Percentiles rank a stretch among this genome's conserved stretches.
Evolutionary conservation across 2,329 filamentous ascomycete species (phyloP).

Genomic region (Aureobasidium pullulans): DNA sequence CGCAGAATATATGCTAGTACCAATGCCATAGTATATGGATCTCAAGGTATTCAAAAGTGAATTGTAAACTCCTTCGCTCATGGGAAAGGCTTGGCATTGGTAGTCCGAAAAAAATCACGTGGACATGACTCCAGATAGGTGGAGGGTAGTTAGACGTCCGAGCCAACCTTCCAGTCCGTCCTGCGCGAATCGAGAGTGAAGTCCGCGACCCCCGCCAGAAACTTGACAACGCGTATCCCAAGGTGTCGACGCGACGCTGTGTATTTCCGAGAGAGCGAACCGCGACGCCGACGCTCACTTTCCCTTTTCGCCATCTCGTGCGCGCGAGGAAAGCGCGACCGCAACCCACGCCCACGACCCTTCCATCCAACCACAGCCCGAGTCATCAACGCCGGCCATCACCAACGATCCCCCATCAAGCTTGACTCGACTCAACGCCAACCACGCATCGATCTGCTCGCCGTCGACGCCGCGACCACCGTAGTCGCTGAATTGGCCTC

Average conservation of each 20-base stretch:
- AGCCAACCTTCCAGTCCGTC: too few relatives aligned
- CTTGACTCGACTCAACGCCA: neutral
- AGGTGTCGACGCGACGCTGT: constrained; percentile 3
- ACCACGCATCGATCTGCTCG: neutral
- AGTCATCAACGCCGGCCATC: constrained; percentile 8
- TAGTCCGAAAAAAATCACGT: too few relatives aligned
- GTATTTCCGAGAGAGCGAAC: neutral
- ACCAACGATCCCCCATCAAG: neutral
- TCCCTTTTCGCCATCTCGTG: neutral
- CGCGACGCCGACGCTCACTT: constrained; percentile 7
- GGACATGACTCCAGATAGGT: too few relatives aligned
- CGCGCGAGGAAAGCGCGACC: constrained; percentile 9
- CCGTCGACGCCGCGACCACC: neutral
- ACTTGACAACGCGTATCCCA: constrained; percentile 6
- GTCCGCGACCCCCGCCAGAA: neutral
- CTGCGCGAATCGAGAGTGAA: too few relatives aligned
- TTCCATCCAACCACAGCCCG: constrained; percentile 6
- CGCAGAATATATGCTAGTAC: too few relatives aligned
- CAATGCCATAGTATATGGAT: too few relatives aligned
- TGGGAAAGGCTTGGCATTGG: too few relatives aligned
- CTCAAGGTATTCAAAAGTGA: too few relatives aligned
- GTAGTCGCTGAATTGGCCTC: constrained; percentile 1
- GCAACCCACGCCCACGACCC: neutral
- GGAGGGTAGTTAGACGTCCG: too few relatives aligned
- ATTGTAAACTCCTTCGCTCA: too few relatives aligned